Evolutionary conservation across 108 stramenopile species (phyloP), one percentile per base, ranked within the genome.

Genomic region (Halocafeteria seosinensis): DNA sequence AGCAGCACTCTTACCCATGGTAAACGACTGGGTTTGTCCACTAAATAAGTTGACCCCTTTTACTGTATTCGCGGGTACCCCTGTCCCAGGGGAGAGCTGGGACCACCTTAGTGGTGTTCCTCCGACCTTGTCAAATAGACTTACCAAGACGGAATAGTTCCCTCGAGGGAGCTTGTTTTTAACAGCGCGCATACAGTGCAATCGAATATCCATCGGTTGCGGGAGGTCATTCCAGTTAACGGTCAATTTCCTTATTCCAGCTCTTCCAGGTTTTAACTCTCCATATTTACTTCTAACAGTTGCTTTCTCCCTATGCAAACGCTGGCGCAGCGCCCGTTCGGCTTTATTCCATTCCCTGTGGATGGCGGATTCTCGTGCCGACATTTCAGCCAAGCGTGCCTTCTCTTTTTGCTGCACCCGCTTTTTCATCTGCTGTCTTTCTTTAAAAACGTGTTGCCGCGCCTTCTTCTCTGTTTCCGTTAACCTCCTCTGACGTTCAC

Each of bases 61-160:
- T n/a, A n/a, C n/a, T n/a, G n/a, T n/a, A n/a, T n/a, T n/a, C n/a
- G n/a, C n/a, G n/a, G n/a, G n/a, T n/a, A n/a, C n/a, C n/a, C n/a
- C n/a, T n/a, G n/a, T n/a, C n/a, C n/a, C n/a, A n/a, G n/a, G n/a
- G n/a, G n/a, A n/a, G 69, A 55, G 36, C 38, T 55, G 32, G 33
- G 63, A 37, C 79, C 79, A 80, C 32, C 47, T 28, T 34, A 80
- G 42, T 13, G 52, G 62, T 3, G 38, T 28, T 24, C 79, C 79
- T 0, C 77, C 79, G 21, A 80, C 67, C 5, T 72, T 65, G 42
- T 78, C 75, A 27, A 72, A 75, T 69, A 75, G 71, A 17, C 74
- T 73, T 24, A 73, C 36, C 23, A 80, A 38, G 31, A 80, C 21
- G 28, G 51, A 71, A 61, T 78, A 80, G 3, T 28, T 24, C 11